Conservation (phyloP, 768 basidiomycete species). For the Mycena belliarum region DNA sequence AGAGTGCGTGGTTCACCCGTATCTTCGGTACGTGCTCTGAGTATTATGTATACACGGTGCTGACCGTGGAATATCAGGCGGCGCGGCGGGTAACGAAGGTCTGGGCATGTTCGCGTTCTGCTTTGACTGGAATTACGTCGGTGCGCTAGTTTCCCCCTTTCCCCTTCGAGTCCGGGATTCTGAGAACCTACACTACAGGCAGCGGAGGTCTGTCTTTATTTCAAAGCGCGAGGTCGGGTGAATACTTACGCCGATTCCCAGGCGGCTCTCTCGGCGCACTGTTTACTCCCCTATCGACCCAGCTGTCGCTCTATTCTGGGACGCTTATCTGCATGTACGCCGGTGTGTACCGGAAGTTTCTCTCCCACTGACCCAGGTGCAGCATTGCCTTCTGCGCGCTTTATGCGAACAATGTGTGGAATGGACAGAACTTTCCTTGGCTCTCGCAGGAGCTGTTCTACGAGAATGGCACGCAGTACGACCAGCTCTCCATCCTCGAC, state of each 20-base stretch:
- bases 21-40: slow-evolving; percentile 45
- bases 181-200: not conserved
- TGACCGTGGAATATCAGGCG: slow-evolving; percentile 30
- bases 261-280: slow-evolving; percentile 47
- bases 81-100: slow-evolving; percentile 62
- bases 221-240: too few relatives aligned
- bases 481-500: slow-evolving; percentile 55
- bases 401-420: slow-evolving; percentile 54
- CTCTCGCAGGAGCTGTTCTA: slow-evolving; percentile 52
- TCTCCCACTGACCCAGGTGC: not conserved
- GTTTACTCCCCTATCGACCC: slow-evolving; percentile 58
- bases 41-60: not conserved
- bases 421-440: slow-evolving; percentile 60
- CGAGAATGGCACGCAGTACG: slow-evolving; percentile 51
- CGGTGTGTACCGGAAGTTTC: too few relatives aligned
- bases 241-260: slow-evolving; percentile 28
- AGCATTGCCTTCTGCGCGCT: slow-evolving; percentile 48
- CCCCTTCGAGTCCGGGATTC: not conserved
- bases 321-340: slow-evolving; percentile 55
- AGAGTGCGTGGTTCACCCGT: slow-evolving; percentile 50
- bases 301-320: slow-evolving; percentile 51
- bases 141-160: not conserved
- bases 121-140: slow-evolving; percentile 63
- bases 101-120: slow-evolving; percentile 59
- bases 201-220: slow-evolving; percentile 1